Base-by-base conservation (phyloP, 202 grass and related monocot species). In the Dendrocalamus latiflorus region DNA sequence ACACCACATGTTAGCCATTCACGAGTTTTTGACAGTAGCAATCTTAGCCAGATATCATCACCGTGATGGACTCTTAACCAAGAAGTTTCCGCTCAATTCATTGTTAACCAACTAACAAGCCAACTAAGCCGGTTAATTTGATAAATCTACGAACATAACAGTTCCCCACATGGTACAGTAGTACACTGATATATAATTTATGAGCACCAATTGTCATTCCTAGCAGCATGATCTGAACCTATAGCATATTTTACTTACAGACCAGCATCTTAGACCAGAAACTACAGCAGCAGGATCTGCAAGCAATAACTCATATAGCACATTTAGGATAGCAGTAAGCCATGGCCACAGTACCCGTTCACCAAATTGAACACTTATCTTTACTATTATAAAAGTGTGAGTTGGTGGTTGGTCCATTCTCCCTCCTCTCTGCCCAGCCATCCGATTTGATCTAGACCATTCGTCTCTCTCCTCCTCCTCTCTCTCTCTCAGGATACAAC, bases 21-120 rank as follows among this genome's bases (percentile, higher is more conserved):
- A 59, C 3, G 5, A 61, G 17, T 59, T 82, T 81, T 69, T 69
- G 1, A 11, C 44, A 65, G 28, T 55, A 51, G 58, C 60, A 81
- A 65, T 37, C 36, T 69, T 82, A 3, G 1, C 36, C 6, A 0
- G 6, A 30, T 11, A 88, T 75, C 59, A 34, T 85, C 81, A 78
- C 56, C 74, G 74, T n/a, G 75, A 77, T 47, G 73, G 65, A 84
- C 43, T 91, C 61, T 89, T 87, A 66, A n/a, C 82, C 93, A 61
- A 95, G 93, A 86, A 95, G 93, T 69, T 89, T 92, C 53, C 76
- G 20, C n/a, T 9, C 45, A 74, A 57, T 25, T 24, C 26, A 41
- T 26, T 58, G 2, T 62, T 67, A 66, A 10, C 41, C 21, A 69
- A 80, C 50, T 69, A 75, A 80, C 14, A 85, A 45, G 48, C 59